Evolutionary conservation across 2,329 filamentous ascomycete genomes (phyloP).

Genomic region (Fusarium sp.): DNA sequence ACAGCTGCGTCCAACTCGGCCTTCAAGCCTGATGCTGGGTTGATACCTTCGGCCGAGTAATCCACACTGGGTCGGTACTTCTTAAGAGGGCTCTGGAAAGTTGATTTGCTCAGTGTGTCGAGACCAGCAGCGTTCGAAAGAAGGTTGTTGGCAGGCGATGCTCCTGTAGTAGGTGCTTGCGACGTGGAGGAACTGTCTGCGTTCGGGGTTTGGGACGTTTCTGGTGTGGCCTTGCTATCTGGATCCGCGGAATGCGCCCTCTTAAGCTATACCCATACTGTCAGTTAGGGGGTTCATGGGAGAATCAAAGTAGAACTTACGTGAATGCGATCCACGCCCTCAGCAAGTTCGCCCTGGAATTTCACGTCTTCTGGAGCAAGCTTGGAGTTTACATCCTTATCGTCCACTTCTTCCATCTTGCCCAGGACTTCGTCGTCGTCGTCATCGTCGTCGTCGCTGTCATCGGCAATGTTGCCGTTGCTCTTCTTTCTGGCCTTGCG

Average conservation of each 20-base stretch:
- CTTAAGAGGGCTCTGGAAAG: constrained; percentile 81
- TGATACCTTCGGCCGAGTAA: constrained; percentile 46
- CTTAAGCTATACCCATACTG: constrained; percentile 73
- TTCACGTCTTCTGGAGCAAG: constrained; percentile 80
- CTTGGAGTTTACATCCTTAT: constrained; percentile 72
- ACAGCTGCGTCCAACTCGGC: constrained; percentile 54
- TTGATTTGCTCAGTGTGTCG: constrained; percentile 56
- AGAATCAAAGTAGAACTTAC: constrained; percentile 62
- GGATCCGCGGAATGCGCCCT: constrained; percentile 83
- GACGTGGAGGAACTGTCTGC: constrained; percentile 62
- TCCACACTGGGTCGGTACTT: constrained; percentile 76
- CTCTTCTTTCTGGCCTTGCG: constrained; percentile 73
- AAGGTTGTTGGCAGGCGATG: constrained; percentile 31
- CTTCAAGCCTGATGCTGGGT: constrained; percentile 52
- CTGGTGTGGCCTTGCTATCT: constrained; percentile 60
- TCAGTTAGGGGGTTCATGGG: constrained; percentile 13
- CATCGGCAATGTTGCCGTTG: constrained; percentile 77
- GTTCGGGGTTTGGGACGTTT: constrained; percentile 56
- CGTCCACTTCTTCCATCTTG: constrained; percentile 76
- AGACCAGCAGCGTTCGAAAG: constrained; percentile 29
- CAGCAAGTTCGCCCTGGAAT: constrained; percentile 81
- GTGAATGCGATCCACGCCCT: constrained; percentile 86
- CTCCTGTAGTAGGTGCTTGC: constrained; percentile 32
- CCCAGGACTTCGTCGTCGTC: constrained; percentile 72
- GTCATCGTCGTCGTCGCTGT: constrained; percentile 83